phyloP scores from a whole-genome alignment of 257 asterid genomes.

The Knoxia roxburghii region DNA sequence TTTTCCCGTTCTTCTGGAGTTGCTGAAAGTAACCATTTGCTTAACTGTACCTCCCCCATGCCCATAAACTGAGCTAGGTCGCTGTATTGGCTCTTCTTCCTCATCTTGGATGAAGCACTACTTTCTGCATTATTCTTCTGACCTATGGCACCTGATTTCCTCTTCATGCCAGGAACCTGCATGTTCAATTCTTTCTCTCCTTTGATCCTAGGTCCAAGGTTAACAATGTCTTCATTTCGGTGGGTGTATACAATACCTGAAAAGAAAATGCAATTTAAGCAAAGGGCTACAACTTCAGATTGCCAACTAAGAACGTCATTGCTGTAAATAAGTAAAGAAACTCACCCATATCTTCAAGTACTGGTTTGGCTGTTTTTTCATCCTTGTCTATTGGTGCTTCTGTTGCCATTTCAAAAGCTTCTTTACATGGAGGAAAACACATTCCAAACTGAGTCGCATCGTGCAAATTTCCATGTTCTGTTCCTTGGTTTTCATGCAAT shows the following conservation, averaged over 20 bases:
- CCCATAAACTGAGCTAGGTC: slow-evolving; percentile 64
- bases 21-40: slow-evolving; percentile 53
- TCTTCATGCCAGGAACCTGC: slow-evolving; percentile 19
- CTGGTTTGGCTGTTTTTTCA: slow-evolving; percentile 24
- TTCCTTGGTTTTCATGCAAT: slow-evolving; percentile 43
- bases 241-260: slow-evolving; percentile 85
- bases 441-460: slow-evolving; percentile 32
- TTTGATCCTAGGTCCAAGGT: slow-evolving; percentile 35
- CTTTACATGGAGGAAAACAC: slow-evolving; percentile 29
- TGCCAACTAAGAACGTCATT: neutral
- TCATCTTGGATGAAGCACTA: slow-evolving; percentile 29
- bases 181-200: slow-evolving; percentile 18
- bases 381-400: slow-evolving; percentile 22
- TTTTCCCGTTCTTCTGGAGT: slow-evolving; percentile 31
- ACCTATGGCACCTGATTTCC: slow-evolving; percentile 21
- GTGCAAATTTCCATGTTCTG: slow-evolving; percentile 17
- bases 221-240: slow-evolving; percentile 82
- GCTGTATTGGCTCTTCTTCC: slow-evolving; percentile 44
- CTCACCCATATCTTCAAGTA: slow-evolving; percentile 67
- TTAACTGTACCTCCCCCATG: slow-evolving; percentile 56
- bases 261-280: slow-evolving; percentile 8
- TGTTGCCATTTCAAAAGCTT: slow-evolving; percentile 14
- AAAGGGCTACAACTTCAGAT: no score
- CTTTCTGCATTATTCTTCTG: slow-evolving; percentile 23
- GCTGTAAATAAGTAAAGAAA: neutral